Evolutionary conservation across 441 rosid genomes (phyloP), one percentile per base, ranked within the genome.

Genomic region (Pelargonium australe): DNA sequence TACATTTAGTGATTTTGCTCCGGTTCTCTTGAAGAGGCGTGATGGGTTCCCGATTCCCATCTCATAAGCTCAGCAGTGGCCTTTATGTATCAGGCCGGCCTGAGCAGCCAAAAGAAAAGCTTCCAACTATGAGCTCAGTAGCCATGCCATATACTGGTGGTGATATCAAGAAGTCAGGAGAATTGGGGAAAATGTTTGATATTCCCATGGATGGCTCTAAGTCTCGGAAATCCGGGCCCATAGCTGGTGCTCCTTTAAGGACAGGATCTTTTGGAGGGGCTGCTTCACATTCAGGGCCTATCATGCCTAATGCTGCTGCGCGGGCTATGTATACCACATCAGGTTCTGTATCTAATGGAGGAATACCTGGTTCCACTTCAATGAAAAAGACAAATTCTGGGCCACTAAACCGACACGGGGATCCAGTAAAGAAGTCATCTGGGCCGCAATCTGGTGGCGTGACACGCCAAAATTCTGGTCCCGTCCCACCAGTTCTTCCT

Each of bases 41-140:
- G 80, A 95, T 95, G 99, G 97, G 96, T 66, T 86, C 96, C 68
- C 83, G 99, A 63, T 85, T 91, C 85, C 97, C 96, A 76, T 95
- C 99, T 60, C 99, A 95, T 80, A 86, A 92, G 83, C 92, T 90
- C 31, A 88, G 96, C 77, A 90, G 85, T 85, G 99, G 99, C 76
- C 86, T 95, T 5, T 95, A 87, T 55, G 98, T 95, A 13, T 95
- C 99, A 43, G 97, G 99, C 73, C 85, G 90, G 71, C 97, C 90
- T 17, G 99, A 95, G 82, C 99, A 90, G 82, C 92, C 96, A 2
- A 92, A 95, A 80, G 99, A 95, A 81, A 85, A 87, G 77, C 64
- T 89, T 70, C 97, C 99, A 0, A 90, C 97, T 13, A 89, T 95
- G 97, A 95, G 93, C 72, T 89, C 98, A 6, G 88, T 79, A 44